phyloP scores from a whole-genome alignment of 2,329 filamentous ascomycete species.

The Nigrograna mackinnonii region DNA sequence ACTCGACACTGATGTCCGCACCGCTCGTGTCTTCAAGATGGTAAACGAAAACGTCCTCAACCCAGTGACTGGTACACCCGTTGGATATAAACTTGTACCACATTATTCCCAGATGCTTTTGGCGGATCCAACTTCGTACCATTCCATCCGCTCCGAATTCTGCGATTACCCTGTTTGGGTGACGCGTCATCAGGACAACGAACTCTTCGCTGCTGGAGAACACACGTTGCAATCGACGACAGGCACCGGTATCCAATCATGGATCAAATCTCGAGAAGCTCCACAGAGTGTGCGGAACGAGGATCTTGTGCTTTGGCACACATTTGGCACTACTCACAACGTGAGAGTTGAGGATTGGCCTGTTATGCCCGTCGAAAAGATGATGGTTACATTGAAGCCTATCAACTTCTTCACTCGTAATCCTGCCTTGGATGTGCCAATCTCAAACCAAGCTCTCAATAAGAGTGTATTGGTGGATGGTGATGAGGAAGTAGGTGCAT shows the following conservation, averaged over 20 bases:
- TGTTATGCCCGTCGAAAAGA: conserved; percentile 1
- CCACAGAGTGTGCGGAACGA: conserved; percentile 12
- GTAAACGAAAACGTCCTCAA: conserved; percentile 53
- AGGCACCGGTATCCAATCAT: conserved; percentile 22
- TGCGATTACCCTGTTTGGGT: conserved; percentile 29
- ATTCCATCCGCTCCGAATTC: conserved; percentile 24
- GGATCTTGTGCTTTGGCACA: conserved; percentile 30
- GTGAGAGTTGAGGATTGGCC: conserved; percentile 2
- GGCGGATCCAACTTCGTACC: conserved; percentile 22
- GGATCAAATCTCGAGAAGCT: conserved; percentile 8
- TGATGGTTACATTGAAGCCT: conserved; percentile 2
- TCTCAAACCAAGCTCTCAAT: conserved; percentile 7
- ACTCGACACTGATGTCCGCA: conserved; percentile 18
- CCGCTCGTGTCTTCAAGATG: conserved; percentile 50
- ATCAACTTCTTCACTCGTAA: conserved; percentile 1
- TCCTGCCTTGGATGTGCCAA: neutral
- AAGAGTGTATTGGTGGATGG: conserved; percentile 19
- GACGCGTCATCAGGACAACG: conserved; percentile 25
- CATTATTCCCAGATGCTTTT: conserved; percentile 26
- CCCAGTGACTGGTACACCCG: conserved; percentile 50
- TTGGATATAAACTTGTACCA: conserved; percentile 55
- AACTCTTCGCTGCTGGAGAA: conserved; percentile 23
- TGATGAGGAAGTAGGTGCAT: neutral
- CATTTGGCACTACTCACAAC: conserved; percentile 1
- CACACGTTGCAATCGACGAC: conserved; percentile 29